A percentile compares a stretch with the other conserved stretches of the same genome.
These are phyloP conservation scores for Saitoella complicata DNA, from an alignment of 805 yeast genomes.

Conservation along the genomic window DNA sequence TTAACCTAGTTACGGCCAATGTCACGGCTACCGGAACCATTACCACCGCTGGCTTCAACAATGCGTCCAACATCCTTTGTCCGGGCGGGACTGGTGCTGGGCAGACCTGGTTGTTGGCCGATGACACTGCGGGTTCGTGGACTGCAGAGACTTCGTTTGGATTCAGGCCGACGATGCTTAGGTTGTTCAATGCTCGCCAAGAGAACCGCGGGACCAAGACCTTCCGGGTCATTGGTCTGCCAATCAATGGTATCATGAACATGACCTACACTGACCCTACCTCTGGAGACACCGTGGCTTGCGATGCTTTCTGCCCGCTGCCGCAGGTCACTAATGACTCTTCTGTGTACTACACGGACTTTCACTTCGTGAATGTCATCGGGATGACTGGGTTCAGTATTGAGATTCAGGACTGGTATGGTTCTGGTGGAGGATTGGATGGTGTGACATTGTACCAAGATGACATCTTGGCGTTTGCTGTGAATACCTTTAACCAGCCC, in stretches of 20 bases:
- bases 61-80: constrained; percentile 19
- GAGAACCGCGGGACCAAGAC: constrained; percentile 32
- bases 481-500: constrained; percentile 46
- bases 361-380: constrained; percentile 57
- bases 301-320: constrained; percentile 87
- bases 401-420: constrained; percentile 51
- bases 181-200: constrained; percentile 42
- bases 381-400: constrained; percentile 46
- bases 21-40: constrained; percentile 26
- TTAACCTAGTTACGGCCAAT: constrained; percentile 42
- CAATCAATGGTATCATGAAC: constrained; percentile 83
- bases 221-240: constrained; percentile 62
- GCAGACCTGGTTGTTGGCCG: constrained; percentile 36
- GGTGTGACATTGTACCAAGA: constrained; percentile 60
- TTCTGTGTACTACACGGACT: constrained; percentile 45
- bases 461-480: constrained; percentile 48
- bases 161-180: constrained; percentile 50
- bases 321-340: constrained; percentile 22
- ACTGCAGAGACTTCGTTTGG: constrained; percentile 39
- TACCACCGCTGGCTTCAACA: constrained; percentile 26
- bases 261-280: constrained; percentile 66
- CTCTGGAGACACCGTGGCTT: constrained; percentile 37
- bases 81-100: constrained; percentile 9
- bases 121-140: constrained; percentile 46
- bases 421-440: constrained; percentile 46